phyloP scores from a whole-genome alignment of 768 basidiomycete species.

The Coprinopsis sp. region DNA sequence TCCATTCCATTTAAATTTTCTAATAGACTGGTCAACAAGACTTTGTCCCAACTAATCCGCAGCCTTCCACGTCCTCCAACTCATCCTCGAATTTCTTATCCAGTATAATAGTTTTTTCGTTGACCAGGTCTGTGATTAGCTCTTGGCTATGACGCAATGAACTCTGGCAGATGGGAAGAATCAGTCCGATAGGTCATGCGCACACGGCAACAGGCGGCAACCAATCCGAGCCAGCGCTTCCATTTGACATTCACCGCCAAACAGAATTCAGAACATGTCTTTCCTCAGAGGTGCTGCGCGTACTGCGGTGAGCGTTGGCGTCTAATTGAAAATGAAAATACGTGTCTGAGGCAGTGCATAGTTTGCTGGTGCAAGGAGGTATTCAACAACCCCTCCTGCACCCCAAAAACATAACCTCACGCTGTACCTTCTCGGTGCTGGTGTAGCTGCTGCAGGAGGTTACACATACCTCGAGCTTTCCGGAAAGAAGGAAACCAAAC shows the following conservation, averaged over 20 bases:
- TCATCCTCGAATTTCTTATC: not conserved
- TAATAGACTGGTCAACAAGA: not conserved
- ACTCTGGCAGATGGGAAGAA: no score
- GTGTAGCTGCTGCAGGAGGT: slow-evolving; percentile 36
- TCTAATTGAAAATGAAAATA: not conserved
- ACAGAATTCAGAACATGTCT: no score
- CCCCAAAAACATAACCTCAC: slow-evolving; percentile 45
- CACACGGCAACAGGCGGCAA: not conserved
- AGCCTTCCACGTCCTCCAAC: no score
- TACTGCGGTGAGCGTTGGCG: slow-evolving; percentile 32
- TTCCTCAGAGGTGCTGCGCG: slow-evolving; percentile 38
- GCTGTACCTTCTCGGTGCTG: slow-evolving; percentile 44
- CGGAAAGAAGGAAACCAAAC: slow-evolving; percentile 27
- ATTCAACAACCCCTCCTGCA: slow-evolving; percentile 31
- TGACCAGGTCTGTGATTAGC: not conserved
- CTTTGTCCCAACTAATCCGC: no score
- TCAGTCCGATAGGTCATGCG: no score
- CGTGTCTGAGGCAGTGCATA: slow-evolving; percentile 13
- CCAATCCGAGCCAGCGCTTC: not conserved
- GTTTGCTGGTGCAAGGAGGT: slow-evolving; percentile 35
- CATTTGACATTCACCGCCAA: slow-evolving; percentile 13
- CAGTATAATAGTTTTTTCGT: not conserved
- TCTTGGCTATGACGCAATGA: slow-evolving; percentile 20
- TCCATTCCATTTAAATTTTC: not conserved
- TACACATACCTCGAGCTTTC: slow-evolving; percentile 48